Conservation (phyloP, 2,329 filamentous ascomycete genomes). For the Fusarium clavum region DNA sequence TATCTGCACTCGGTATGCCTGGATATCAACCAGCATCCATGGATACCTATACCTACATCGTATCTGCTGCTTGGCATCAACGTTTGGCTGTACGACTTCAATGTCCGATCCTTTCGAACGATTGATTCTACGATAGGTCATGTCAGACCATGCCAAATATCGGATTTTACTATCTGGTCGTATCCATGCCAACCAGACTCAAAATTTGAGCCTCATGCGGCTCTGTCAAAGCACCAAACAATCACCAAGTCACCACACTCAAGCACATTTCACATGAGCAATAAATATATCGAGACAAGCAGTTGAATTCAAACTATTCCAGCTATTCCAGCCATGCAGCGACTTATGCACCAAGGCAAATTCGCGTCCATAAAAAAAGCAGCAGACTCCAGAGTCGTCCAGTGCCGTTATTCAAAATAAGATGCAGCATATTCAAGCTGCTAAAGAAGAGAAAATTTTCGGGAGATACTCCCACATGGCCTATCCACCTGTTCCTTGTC, state of each 20-base stretch:
- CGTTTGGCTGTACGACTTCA: background rate
- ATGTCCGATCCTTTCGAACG: background rate
- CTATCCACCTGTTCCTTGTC: constrained; percentile 18
- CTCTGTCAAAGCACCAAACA: background rate
- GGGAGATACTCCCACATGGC: constrained; percentile 16
- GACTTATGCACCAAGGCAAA: constrained; percentile 28
- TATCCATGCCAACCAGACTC: background rate
- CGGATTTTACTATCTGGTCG: background rate
- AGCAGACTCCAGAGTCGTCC: constrained; percentile 24
- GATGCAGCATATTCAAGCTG: constrained; percentile 19
- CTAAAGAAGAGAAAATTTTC: constrained; percentile 20
- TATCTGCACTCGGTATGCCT: background rate
- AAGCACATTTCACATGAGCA: background rate
- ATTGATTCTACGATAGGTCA: background rate
- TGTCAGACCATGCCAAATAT: background rate
- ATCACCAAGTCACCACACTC: background rate
- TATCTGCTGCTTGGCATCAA: background rate
- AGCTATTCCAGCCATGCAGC: constrained; percentile 32
- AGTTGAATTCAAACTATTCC: constrained; percentile 38
- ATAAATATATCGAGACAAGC: constrained; percentile 23
- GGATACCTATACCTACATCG: background rate
- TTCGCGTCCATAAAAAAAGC: constrained; percentile 32
- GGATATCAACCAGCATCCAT: background rate
- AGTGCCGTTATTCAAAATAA: constrained; percentile 39
- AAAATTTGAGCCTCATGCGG: background rate